Percentiles rank a stretch among this genome's conserved stretches.
These are phyloP conservation scores for Aureobasidium sp. DNA, from an alignment of 2,329 filamentous ascomycete genomes.

Conservation along the genomic window DNA sequence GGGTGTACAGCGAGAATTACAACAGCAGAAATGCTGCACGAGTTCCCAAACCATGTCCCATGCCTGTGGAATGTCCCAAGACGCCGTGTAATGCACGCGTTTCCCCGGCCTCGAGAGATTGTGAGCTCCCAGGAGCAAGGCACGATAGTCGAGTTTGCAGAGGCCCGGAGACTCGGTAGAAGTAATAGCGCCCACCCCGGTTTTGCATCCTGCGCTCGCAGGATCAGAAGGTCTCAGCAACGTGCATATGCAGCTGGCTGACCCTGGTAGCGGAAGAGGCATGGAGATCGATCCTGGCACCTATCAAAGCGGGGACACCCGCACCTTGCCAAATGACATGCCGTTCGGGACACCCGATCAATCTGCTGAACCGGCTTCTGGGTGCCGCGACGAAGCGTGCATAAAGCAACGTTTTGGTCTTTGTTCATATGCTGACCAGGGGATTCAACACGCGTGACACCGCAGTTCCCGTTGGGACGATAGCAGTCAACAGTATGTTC, in stretches of 20 bases:
- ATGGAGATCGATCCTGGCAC: constrained; percentile 1
- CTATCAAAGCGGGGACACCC: constrained; percentile 12
- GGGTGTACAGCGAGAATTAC: neutral
- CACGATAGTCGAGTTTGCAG: neutral
- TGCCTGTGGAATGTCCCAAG: neutral
- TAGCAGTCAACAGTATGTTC: neutral
- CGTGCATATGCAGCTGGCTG: constrained; percentile 10
- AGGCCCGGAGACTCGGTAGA: neutral
- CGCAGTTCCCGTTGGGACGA: neutral
- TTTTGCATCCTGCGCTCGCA: constrained; percentile 1
- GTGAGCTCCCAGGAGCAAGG: neutral
- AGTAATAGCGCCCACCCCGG: neutral
- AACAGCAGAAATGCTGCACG: neutral
- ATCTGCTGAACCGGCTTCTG: constrained; percentile 2
- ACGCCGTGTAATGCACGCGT: neutral
- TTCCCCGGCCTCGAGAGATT: neutral
- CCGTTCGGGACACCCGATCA: neutral
- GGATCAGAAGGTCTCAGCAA: neutral
- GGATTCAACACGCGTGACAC: neutral
- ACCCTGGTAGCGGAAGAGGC: constrained; percentile 4
- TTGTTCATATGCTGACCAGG: neutral
- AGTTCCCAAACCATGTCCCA: neutral
- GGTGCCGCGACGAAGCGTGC: neutral
- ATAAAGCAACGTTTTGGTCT: neutral
- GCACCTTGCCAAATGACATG: neutral